Percentiles rank a stretch among this genome's conserved stretches.
phyloP scores from a whole-genome alignment of 495 filamentous ascomycete genomes.

The Neurospora sp. region DNA sequence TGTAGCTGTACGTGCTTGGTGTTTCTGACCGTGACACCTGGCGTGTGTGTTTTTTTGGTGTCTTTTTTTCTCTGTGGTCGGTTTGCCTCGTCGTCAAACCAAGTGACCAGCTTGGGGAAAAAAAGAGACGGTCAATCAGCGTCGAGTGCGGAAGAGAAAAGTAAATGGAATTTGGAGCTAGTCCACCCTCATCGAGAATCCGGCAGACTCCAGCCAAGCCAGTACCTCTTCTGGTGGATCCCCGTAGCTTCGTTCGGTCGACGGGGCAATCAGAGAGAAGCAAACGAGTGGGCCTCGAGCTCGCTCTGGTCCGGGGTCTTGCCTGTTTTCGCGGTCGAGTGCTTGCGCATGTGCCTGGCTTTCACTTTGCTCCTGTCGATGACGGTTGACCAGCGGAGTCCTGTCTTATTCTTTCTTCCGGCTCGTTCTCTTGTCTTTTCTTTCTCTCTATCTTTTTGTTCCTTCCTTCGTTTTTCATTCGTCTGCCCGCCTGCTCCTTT shows the following conservation, averaged over 20 bases:
- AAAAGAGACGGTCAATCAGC: not conserved
- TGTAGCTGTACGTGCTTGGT: not conserved
- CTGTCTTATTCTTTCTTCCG: not conserved
- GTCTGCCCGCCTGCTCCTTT: not conserved
- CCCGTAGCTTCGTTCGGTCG: not conserved
- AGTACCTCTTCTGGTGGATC: not conserved
- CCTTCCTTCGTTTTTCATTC: not conserved
- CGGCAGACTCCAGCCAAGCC: not conserved
- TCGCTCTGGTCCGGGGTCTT: constrained; percentile 9
- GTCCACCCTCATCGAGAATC: not conserved
- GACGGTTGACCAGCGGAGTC: not conserved
- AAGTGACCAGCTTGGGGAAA: not conserved
- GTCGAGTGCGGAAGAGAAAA: not conserved
- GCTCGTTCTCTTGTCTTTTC: not conserved
- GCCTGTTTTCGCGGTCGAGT: not conserved
- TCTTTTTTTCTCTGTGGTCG: not conserved
- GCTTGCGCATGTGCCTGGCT: not conserved
- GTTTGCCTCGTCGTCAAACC: not conserved
- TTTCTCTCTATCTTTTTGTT: not conserved
- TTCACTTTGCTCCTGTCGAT: not conserved
- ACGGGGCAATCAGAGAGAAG: constrained; percentile 15
- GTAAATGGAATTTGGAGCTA: not conserved
- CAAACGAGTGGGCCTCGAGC: constrained; percentile 16
- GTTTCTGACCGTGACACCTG: not conserved
- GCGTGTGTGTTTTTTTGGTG: not conserved